Evolutionary conservation across 1,284 basidiomycete species (phyloP), one percentile per base, ranked within the genome.

Genomic region (Sporisorium scitamineum): DNA sequence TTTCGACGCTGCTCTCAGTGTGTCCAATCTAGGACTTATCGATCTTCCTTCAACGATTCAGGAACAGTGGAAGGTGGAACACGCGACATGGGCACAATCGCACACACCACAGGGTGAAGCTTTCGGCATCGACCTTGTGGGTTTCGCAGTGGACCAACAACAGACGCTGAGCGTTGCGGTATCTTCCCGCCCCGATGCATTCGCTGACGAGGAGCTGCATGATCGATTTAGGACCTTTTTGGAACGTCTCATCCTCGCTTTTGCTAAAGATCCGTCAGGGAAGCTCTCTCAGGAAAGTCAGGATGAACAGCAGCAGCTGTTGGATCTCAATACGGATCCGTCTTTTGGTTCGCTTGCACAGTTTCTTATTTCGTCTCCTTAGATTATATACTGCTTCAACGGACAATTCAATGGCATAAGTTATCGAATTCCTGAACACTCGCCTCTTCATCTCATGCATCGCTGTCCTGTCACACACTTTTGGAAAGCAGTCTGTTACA

Each of bases 11-110:
- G 52, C 61, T 0, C 39, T 73, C 20, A 60, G 52, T 24, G 41
- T 73, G 13, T 64, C 61, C n/a, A 73, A 73, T 18, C 52, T 73
- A 10, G 70, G 70, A 8, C 47, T 68, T 10, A 0, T 68, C 5
- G 32, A 63, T 32, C 14, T 58, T 9, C 2, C 34, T n/a, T 13
- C 27, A 34, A 9, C 29, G 5, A 3, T 9, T 18, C 11, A 5
- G 39, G 8, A 8, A 13, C 34, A 41, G 5, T 50, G 31, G 39
- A 45, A 22, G 13, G 16, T 61, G 16, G 32, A n/a, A 22, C 11
- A 18, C 24, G 1, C n/a, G 0, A 45, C 47, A 2, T 73, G 70
- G 70, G 57, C 61, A 0, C 70, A 73, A 24, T 45, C 47, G 3
- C 53, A 52, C 18, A 58, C 61, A 0, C 61, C 65, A 0, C 53